Evolutionary conservation across 306 rosid genomes (phyloP), one percentile per base, ranked within the genome.

Genomic region (Benincasa hispida): DNA sequence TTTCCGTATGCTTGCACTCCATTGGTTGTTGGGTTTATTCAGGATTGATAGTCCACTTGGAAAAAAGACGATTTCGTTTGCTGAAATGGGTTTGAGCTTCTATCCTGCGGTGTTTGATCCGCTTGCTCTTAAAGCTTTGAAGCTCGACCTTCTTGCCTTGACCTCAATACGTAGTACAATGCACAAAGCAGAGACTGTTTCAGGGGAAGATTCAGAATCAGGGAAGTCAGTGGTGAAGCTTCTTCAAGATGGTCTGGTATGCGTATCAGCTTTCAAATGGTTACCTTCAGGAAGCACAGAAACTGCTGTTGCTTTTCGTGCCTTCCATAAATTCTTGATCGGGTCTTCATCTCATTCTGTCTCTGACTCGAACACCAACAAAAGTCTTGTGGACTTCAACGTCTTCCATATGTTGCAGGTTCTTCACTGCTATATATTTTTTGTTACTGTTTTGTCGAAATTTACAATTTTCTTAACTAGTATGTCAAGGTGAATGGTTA

Each of bases 211-310:
- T 53, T 72, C 80, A 45, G 77, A 10, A 34, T 39, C 50, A 74
- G 85, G 62, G 60, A 79, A 82, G 80, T 47, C 84, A 83, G 82
- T 83, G 41, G 90, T 89, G 81, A 87, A 87, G 88, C 76, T 87
- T 59, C 91, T 91, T 80, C 86, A 82, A 80, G 91, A 91, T 84
- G 93, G 92, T 75, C 85, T 94, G 37, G 86, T 90, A 63, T 91
- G 87, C 84, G 95, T 91, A 6, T 94, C 98, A 11, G 89, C 93
- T 74, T 91, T 87, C 88, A 92, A 94, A 85, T 94, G 97, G 93
- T 67, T 94, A 74, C 94, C 93, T 65, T 92, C 95, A 0, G 82
- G 79, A 81, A 94, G 97, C 83, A 83, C 95, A 0, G 98, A 94
- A 85, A 91, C 91, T 32, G 88, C 92, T 0, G 80, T 91, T 55